Percentiles rank a stretch among this genome's conserved stretches.
phyloP scores from a whole-genome alignment of 768 basidiomycete genomes.

The Leucosporidium creatinivorum region DNA sequence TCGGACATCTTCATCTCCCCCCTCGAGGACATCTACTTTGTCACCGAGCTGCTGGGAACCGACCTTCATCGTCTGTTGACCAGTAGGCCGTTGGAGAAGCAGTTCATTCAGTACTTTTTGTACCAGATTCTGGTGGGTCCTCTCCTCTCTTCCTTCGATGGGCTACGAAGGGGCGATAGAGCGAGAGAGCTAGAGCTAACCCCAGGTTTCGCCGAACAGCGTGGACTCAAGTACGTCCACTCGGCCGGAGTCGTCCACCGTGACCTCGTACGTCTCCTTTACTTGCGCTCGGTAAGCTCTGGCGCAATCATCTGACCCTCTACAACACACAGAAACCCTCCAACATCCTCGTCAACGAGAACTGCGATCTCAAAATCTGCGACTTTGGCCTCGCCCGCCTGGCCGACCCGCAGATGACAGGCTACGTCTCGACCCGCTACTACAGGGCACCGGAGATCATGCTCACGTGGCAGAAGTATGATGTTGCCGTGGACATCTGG shows the following conservation, averaged over 20 bases:
- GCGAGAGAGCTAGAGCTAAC: too few species aligned
- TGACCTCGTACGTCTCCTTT: slow-evolving; percentile 63
- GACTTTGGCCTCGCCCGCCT: slow-evolving; percentile 98
- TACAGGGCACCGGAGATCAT: slow-evolving; percentile 99
- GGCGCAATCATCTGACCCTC: not conserved
- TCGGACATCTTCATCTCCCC: slow-evolving; percentile 99
- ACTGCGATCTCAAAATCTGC: slow-evolving; percentile 99
- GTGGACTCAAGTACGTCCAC: slow-evolving; percentile 98
- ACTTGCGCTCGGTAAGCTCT: not conserved
- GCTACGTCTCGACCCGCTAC: slow-evolving; percentile 97
- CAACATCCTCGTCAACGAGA: slow-evolving; percentile 99
- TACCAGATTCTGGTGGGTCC: slow-evolving; percentile 90
- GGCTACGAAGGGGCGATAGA: too few species aligned
- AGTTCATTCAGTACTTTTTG: slow-evolving; percentile 99
- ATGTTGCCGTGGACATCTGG: slow-evolving; percentile 99
- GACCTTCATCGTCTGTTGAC: slow-evolving; percentile 96
- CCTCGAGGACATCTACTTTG: slow-evolving; percentile 93
- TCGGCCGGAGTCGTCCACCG: slow-evolving; percentile 98
- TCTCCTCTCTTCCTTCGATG: too few species aligned
- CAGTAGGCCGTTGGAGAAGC: slow-evolving; percentile 93
- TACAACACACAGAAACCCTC: slow-evolving; percentile 75
- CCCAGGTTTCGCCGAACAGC: slow-evolving; percentile 55
- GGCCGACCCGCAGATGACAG: slow-evolving; percentile 99
- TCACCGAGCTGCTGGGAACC: slow-evolving; percentile 95
- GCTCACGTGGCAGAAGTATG: slow-evolving; percentile 99